phyloP scores from a whole-genome alignment of 2,329 filamentous ascomycete species.

The Trichoderma gracile region DNA sequence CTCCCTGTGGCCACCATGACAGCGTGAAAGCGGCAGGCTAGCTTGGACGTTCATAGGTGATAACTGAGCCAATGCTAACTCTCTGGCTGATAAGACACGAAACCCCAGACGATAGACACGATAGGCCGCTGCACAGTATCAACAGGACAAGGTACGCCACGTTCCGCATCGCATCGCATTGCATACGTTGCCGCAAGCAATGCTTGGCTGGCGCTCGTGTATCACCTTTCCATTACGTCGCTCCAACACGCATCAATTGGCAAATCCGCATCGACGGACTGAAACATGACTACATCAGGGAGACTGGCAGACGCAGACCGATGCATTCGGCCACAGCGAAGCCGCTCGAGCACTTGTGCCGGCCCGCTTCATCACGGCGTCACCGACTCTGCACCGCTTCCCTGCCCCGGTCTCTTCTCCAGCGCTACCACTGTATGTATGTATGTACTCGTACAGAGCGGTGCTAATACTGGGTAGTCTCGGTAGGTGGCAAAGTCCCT shows the following conservation, averaged over 20 bases:
- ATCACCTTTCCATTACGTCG: no score
- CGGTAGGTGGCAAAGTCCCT: conserved; percentile 16
- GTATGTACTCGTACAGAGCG: background rate
- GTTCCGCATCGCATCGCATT: background rate
- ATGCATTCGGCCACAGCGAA: conserved; percentile 14
- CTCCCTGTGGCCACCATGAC: conserved; percentile 11
- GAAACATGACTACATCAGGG: background rate
- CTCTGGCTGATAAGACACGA: conserved; percentile 10
- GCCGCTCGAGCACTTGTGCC: background rate
- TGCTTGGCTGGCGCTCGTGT: no score
- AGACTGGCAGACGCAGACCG: background rate
- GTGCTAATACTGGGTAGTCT: conserved; percentile 1
- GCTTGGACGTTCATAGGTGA: background rate
- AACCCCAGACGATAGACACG: conserved; percentile 6
- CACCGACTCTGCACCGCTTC: conserved; percentile 21
- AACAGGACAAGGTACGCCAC: background rate
- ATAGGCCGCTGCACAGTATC: background rate
- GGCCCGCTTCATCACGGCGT: conserved; percentile 22
- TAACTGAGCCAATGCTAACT: conserved; percentile 8
- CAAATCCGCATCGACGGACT: background rate
- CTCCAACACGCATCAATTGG: background rate
- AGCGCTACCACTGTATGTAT: background rate
- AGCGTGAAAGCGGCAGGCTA: conserved; percentile 16
- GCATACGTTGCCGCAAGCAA: no score
- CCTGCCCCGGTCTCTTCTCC: conserved; percentile 14